A percentile compares a stretch with the other conserved stretches of the same genome.
Conservation (phyloP, 768 basidiomycete genomes). For the Trametes cinnabarina region DNA sequence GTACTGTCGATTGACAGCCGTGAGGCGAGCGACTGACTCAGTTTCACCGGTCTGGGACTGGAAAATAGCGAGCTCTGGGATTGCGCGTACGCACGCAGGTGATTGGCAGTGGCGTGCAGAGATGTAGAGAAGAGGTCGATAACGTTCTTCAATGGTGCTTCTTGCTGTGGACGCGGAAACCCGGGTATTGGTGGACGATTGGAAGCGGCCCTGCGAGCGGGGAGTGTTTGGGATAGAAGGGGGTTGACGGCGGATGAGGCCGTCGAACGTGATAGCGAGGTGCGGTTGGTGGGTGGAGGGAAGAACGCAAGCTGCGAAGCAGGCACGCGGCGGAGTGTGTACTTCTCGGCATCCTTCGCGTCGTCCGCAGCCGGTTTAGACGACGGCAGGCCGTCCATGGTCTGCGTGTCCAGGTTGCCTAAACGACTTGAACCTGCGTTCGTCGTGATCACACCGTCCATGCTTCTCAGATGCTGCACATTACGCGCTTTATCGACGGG, state of each 20-base stretch:
- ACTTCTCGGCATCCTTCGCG: background rate
- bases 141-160: conserved; percentile 5
- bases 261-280: background rate
- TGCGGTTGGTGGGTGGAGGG: conserved; percentile 22
- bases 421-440: too few relatives aligned
- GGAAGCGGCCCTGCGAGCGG: background rate
- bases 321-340: conserved; percentile 31
- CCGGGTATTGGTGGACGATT: background rate
- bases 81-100: conserved; percentile 5
- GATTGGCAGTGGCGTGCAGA: conserved; percentile 6
- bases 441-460: too few relatives aligned
- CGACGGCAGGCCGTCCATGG: background rate
- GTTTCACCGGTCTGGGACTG: conserved; percentile 4
- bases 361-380: background rate
- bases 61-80: conserved; percentile 19
- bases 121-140: conserved; percentile 9
- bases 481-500: conserved; percentile 62
- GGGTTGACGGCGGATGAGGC: background rate
- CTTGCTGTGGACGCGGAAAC: background rate
- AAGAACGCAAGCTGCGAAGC: conserved; percentile 34
- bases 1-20: conserved; percentile 29
- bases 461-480: conserved; percentile 33
- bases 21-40: conserved; percentile 1
- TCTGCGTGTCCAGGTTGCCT: background rate
- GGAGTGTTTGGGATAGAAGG: background rate